Evolutionary conservation across 371 early-diverging fungal species (phyloP), one percentile per base, ranked within the genome.

Genomic region (Apophysomyces elegans): DNA sequence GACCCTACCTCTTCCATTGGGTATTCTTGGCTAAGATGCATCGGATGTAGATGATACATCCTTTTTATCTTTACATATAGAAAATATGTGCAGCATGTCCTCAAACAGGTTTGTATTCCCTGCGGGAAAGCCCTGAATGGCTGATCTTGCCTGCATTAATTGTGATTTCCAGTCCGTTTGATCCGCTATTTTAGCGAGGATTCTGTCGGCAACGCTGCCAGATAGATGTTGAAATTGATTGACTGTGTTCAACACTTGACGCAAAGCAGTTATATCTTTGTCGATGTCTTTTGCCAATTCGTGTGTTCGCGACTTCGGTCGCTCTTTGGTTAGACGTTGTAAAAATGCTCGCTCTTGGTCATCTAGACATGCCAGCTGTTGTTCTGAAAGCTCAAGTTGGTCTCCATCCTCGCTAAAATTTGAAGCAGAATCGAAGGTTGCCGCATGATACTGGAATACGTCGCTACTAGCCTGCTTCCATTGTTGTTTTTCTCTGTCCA

Each of bases 221-320:
- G 54, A 16, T 32, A 50, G n/a, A 9, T 50, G 18, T n/a, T 9
- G 54, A 11, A 50, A 50, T 26, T 50, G 54, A 50, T 50, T 26
- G 9, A 26, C 35, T 50, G 54, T 50, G 21, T 50, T 50, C 5
- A 50, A 26, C 54, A 50, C 54, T 11, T 50, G 54, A 26, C 54
- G 54, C 54, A 50, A 26, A 9, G 54, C 54, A 50, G 54, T 50
- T 9, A 50, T 50, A 26, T 50, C 54, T 50, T 21, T n/a, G 21
- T 50, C 54, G 9, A 50, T 50, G 9, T 50, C 54, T 21, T 50
- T 50, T 9, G 21, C 16, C 9, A 50, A 26, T 21, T 50, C 54
- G 8, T 21, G 54, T 16, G 54, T 50, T 5, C 21, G 16, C 54
- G 21, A 4, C 7, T 50, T 35, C 18, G 7, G 47, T 4, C 18